A percentile compares a stretch with the other conserved stretches of the same genome.
These are phyloP conservation scores for Leucosporidium yakuticum DNA, from an alignment of 768 basidiomycete genomes.

Conservation along the genomic window DNA sequence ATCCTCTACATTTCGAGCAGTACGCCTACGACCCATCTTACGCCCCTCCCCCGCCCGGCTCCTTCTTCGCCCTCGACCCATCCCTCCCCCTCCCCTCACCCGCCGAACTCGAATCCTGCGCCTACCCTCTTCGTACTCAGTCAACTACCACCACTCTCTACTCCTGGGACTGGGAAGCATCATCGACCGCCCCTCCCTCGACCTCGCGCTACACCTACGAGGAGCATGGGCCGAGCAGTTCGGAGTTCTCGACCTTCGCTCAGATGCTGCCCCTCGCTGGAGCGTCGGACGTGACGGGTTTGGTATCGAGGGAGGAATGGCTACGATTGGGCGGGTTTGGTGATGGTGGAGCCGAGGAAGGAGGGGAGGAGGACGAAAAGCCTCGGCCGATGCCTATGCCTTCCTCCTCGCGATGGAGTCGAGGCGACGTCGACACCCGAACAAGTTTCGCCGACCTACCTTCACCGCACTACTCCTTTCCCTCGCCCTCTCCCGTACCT, in stretches of 20 bases:
- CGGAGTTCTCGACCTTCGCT: slow-evolving; percentile 2
- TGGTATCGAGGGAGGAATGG: slow-evolving; percentile 26
- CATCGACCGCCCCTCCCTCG: slow-evolving; percentile 6
- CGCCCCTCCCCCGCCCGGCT: background rate
- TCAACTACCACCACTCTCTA: background rate
- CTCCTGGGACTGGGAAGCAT: slow-evolving; percentile 8
- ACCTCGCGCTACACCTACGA: too few relatives aligned
- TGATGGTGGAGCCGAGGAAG: background rate
- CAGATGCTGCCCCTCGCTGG: background rate
- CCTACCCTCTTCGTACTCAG: background rate
- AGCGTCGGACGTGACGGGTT: slow-evolving; percentile 4
- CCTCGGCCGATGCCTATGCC: background rate
- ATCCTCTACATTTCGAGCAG: background rate
- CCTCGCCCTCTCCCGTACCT: background rate
- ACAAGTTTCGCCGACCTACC: background rate
- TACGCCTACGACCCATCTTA: background rate
- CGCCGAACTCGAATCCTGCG: background rate
- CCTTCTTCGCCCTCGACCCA: slow-evolving; percentile 23
- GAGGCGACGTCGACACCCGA: too few relatives aligned
- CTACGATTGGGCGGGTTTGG: slow-evolving; percentile 20
- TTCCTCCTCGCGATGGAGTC: background rate
- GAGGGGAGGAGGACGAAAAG: background rate
- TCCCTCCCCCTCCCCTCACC: slow-evolving; percentile 8
- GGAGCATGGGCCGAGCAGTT: too few relatives aligned
- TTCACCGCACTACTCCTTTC: background rate